Percentiles rank a stretch among this genome's conserved stretches.
Evolutionary conservation across 2,329 filamentous ascomycete species (phyloP).

Genomic region (Lizonia empirigonia): DNA sequence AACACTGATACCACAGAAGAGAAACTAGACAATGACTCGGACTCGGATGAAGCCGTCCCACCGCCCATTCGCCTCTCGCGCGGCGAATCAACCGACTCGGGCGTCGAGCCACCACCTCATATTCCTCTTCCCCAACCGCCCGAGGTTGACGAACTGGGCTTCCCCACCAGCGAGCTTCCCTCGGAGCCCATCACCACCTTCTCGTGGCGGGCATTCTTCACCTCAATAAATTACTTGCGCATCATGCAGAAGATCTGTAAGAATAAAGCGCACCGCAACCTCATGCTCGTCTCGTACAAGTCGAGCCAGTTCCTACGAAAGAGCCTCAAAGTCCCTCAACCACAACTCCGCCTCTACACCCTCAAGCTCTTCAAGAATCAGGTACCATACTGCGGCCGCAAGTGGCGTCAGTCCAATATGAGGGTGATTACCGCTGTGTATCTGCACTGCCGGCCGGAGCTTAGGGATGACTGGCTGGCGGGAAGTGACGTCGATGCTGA

Average conservation of each 20-base stretch:
- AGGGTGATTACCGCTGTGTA: slow-evolving; percentile 97
- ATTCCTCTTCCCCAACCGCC: slow-evolving; percentile 44
- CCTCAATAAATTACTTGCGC: slow-evolving; percentile 91
- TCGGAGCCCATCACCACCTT: slow-evolving; percentile 82
- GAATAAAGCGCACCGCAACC: slow-evolving; percentile 90
- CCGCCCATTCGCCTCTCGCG: slow-evolving; percentile 74
- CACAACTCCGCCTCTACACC: slow-evolving; percentile 86
- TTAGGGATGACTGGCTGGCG: slow-evolving; percentile 92
- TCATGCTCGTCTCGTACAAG: slow-evolving; percentile 95
- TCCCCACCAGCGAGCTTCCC: slow-evolving; percentile 73
- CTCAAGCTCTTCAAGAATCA: slow-evolving; percentile 99
- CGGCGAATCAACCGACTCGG: slow-evolving; percentile 38
- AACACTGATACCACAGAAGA: slow-evolving; percentile 23
- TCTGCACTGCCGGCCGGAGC: slow-evolving; percentile 87
- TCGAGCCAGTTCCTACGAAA: slow-evolving; percentile 91
- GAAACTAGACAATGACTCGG: slow-evolving; percentile 36
- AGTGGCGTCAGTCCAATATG: slow-evolving; percentile 99
- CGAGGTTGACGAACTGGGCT: slow-evolving; percentile 85
- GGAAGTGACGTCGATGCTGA: slow-evolving; percentile 91
- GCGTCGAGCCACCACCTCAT: slow-evolving; percentile 31
- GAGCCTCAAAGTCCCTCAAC: slow-evolving; percentile 87
- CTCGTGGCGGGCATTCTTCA: slow-evolving; percentile 94
- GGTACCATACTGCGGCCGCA: slow-evolving; percentile 95
- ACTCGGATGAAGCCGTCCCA: slow-evolving; percentile 73
- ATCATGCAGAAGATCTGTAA: slow-evolving; percentile 98